Evolutionary conservation across 768 basidiomycete species (phyloP), one percentile per base, ranked within the genome.

Genomic region (Daedaleopsis nitida): DNA sequence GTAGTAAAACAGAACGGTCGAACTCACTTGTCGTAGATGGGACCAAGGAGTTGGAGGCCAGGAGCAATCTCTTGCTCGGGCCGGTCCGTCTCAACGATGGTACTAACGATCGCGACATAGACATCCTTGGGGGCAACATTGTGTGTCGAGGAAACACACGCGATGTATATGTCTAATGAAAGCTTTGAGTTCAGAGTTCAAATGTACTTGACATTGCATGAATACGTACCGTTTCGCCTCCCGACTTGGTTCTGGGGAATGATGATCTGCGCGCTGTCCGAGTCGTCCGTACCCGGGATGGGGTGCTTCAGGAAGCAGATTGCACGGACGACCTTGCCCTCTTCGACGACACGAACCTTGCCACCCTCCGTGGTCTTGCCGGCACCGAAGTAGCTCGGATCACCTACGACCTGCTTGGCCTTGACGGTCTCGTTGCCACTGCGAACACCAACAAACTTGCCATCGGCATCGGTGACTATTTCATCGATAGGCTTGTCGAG

Each of bases 301-400:
- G 96, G 94, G 76, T 98, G 97, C 78, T 96, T 96, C 74, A 99
- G 82, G 77, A 99, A 82, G 80, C 97, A 98, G 72, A 99, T 99
- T 5, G 96, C 97, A 55, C 97, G 83, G 68, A 99, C 84, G 66
- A 98, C 97, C 77, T 91, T 96, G 66, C 91, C 91, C 64, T 94
- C 91, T 76, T 98, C 95, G 24, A 98, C 73, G 32, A 96, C 96
- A 61, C 92, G 84, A 67, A 94, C 74, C 76, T 94, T 94, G 48
- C 92, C 94, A 21, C 81, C 83, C 17, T 87, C 86, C 0, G 76
- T 68, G 34, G 78, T 78, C 68, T 84, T 76, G 43, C 88, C 89
- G 24, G 89, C 88, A 56, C 90, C 88, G 77, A 99, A 99, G 81
- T 99, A 99, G 71, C 91, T 93, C 8, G 97, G 97, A 75, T 97